A percentile compares a stretch with the other conserved stretches of the same genome.
Conservation (phyloP, 2,329 filamentous ascomycete species). For the Neophaeococcomyces aloes region DNA sequence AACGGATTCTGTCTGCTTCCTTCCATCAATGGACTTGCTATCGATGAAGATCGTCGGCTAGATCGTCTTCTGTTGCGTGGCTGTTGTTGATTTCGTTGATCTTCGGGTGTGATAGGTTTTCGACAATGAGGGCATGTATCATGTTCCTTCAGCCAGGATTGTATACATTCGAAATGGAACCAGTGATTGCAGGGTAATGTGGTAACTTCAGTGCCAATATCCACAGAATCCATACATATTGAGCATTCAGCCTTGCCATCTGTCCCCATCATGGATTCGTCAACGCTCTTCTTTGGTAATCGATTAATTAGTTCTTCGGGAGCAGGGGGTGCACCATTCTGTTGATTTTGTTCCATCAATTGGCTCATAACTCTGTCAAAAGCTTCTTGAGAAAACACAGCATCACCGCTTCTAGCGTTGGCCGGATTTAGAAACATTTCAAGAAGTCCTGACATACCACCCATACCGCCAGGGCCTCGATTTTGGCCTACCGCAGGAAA, state of each 20-base stretch:
- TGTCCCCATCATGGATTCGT: slow-evolving; percentile 56
- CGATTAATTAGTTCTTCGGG: slow-evolving; percentile 61
- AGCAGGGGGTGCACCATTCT: slow-evolving; percentile 69
- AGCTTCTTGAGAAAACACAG: slow-evolving; percentile 81
- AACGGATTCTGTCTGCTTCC: slow-evolving; percentile 20
- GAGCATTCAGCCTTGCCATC: slow-evolving; percentile 71
- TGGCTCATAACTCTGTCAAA: slow-evolving; percentile 78
- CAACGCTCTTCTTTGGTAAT: slow-evolving; percentile 60
- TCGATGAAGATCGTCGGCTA: slow-evolving; percentile 12
- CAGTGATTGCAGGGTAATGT: slow-evolving; percentile 81
- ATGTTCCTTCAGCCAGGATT: slow-evolving; percentile 76
- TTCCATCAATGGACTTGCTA: slow-evolving; percentile 14
- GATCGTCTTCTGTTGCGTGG: slow-evolving; percentile 7
- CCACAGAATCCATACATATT: slow-evolving; percentile 85
- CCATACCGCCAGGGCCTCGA: slow-evolving; percentile 7
- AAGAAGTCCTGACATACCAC: slow-evolving; percentile 38
- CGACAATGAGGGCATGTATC: slow-evolving; percentile 69
- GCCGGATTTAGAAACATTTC: slow-evolving; percentile 30
- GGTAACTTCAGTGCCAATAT: slow-evolving; percentile 61
- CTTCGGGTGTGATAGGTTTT: slow-evolving; percentile 26
- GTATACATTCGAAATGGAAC: slow-evolving; percentile 79
- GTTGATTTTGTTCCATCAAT: slow-evolving; percentile 69
- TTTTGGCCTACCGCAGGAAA: slow-evolving; percentile 8
- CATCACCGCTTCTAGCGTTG: slow-evolving; percentile 54
- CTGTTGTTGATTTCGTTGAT: slow-evolving; percentile 6